Percentiles rank a stretch among this genome's conserved stretches.
These are phyloP conservation scores for Rhodotorula sp. DNA, from an alignment of 1,284 basidiomycete species.

Conservation along the genomic window DNA sequence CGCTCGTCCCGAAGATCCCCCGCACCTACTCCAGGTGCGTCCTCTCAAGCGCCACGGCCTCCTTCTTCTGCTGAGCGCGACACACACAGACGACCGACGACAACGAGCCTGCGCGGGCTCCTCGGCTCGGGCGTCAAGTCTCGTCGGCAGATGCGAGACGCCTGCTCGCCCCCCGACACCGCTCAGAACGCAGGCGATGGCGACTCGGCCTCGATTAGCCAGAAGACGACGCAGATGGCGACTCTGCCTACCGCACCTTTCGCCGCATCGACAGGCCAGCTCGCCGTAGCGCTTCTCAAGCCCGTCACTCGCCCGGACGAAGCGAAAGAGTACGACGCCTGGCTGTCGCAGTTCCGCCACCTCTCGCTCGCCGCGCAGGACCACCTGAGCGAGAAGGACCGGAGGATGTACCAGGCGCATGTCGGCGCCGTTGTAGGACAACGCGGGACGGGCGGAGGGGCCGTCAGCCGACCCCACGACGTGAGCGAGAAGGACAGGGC, in stretches of 20 bases:
- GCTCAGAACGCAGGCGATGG: too few species aligned
- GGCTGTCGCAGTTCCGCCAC: slow-evolving; percentile 41
- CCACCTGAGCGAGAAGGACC: slow-evolving; percentile 49
- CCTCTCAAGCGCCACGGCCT: too few species aligned
- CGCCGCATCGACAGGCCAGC: slow-evolving; percentile 57
- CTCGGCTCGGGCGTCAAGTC: too few species aligned
- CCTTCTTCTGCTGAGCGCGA: too few species aligned
- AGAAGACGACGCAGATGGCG: slow-evolving; percentile 43
- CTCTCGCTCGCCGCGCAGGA: slow-evolving; percentile 31
- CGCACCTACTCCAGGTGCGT: neutral
- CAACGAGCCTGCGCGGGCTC: too few species aligned
- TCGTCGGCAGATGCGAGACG: slow-evolving; percentile 4
- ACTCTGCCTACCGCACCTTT: neutral
- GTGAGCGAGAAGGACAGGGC: slow-evolving; percentile 16
- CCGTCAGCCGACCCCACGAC: neutral
- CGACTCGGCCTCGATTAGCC: slow-evolving; percentile 40
- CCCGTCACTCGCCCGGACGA: slow-evolving; percentile 67
- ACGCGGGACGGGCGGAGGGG: neutral
- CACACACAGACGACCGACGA: neutral
- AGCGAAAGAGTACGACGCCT: slow-evolving; percentile 76
- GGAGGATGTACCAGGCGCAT: slow-evolving; percentile 18
- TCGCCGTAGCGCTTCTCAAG: slow-evolving; percentile 63
- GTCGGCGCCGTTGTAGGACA: neutral
- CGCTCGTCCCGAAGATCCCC: slow-evolving; percentile 51
- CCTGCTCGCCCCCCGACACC: neutral